Percentiles rank a stretch among this genome's conserved stretches.
phyloP scores from a whole-genome alignment of 1,284 basidiomycete species.

The Peniophora sp. region DNA sequence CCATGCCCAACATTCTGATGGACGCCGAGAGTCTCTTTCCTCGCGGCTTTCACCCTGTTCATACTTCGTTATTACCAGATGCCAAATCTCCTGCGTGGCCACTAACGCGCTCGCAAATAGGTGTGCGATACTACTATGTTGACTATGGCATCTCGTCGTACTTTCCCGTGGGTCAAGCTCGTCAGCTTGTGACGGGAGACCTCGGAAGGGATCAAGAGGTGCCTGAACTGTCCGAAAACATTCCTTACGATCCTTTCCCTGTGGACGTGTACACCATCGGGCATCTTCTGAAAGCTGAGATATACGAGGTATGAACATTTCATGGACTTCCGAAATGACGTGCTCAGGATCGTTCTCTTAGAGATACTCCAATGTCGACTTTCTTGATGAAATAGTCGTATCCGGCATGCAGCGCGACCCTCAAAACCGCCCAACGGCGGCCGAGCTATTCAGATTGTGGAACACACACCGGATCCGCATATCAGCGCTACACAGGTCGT shows the following conservation, averaged over 20 bases:
- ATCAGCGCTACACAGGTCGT: neutral
- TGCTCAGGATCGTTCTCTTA: slow-evolving; percentile 1
- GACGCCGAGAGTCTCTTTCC: neutral
- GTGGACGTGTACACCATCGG: slow-evolving; percentile 21
- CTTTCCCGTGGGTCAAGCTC: neutral
- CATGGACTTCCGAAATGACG: too few relatives aligned
- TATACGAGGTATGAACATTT: slow-evolving; percentile 8
- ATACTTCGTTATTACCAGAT: neutral
- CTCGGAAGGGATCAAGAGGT: slow-evolving; percentile 16
- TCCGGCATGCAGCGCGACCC: slow-evolving; percentile 14
- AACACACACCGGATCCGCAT: neutral
- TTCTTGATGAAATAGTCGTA: slow-evolving; percentile 14
- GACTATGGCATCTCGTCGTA: slow-evolving; percentile 17
- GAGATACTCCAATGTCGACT: slow-evolving; percentile 15
- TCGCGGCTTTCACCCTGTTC: neutral
- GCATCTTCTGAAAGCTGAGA: slow-evolving; percentile 11
- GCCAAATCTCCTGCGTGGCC: neutral
- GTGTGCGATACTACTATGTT: slow-evolving; percentile 18
- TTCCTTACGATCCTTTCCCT: slow-evolving; percentile 25
- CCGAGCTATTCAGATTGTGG: slow-evolving; percentile 4
- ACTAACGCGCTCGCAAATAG: neutral
- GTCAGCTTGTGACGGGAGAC: slow-evolving; percentile 9
- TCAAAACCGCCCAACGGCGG: slow-evolving; percentile 12
- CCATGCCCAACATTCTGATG: neutral
- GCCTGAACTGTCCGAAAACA: slow-evolving; percentile 17